Evolutionary conservation across 768 basidiomycete species (phyloP).

Genomic region (Holtermannia corniformis): DNA sequence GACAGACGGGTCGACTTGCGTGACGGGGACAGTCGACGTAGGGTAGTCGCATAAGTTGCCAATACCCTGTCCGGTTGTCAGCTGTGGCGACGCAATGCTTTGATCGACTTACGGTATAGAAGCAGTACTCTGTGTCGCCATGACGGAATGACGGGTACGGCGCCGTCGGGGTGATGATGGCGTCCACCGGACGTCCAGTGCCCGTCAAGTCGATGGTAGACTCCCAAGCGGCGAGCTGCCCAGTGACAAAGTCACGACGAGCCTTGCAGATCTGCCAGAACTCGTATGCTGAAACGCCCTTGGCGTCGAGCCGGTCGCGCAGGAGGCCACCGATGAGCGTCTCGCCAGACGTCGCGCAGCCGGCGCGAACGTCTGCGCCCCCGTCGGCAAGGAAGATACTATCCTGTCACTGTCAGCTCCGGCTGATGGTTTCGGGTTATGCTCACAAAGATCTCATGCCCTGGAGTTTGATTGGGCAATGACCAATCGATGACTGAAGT

Average conservation of each 20-base stretch:
- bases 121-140: slow-evolving; percentile 50
- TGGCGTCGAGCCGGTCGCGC: slow-evolving; percentile 37
- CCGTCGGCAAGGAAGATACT: slow-evolving; percentile 1
- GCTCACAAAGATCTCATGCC: slow-evolving; percentile 46
- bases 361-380: slow-evolving; percentile 1
- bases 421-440: neutral
- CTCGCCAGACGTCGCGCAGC: slow-evolving; percentile 9
- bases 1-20: slow-evolving; percentile 50
- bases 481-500: slow-evolving; percentile 60
- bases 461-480: slow-evolving; percentile 49
- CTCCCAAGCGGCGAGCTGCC: slow-evolving; percentile 58
- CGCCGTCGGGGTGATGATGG: slow-evolving; percentile 58
- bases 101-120: slow-evolving; percentile 2
- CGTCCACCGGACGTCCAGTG: slow-evolving; percentile 66
- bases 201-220: slow-evolving; percentile 49
- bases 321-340: slow-evolving; percentile 45
- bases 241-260: slow-evolving; percentile 48
- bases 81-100: slow-evolving; percentile 37
- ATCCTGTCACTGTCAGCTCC: slow-evolving; percentile 3
- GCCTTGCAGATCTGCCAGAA: slow-evolving; percentile 60
- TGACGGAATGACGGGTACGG: slow-evolving; percentile 58
- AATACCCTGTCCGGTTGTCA: slow-evolving; percentile 51
- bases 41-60: slow-evolving; percentile 65
- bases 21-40: slow-evolving; percentile 56
- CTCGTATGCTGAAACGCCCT: slow-evolving; percentile 49